These are phyloP conservation scores for Fraxinus pennsylvanica DNA, from an alignment of 257 asterid species.

Conservation along the genomic window DNA sequence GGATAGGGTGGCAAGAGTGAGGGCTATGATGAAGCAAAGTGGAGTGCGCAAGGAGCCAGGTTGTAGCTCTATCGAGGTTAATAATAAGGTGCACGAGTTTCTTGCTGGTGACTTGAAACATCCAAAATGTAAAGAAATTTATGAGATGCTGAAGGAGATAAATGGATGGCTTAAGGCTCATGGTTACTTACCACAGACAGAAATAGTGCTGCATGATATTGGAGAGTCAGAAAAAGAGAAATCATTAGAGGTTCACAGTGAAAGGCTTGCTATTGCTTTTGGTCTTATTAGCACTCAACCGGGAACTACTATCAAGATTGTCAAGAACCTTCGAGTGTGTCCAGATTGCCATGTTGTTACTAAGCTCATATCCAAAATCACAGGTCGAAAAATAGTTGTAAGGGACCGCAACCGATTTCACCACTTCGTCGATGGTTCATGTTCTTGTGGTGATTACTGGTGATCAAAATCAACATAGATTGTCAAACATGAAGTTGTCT, in stretches of 20 bases:
- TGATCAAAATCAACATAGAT: constrained; percentile 18
- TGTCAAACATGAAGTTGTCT: neutral
- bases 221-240: constrained; percentile 43
- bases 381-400: constrained; percentile 47
- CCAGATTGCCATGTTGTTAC: constrained; percentile 47
- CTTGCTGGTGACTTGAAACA: constrained; percentile 54
- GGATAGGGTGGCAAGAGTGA: constrained; percentile 50
- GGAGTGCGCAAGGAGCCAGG: constrained; percentile 62
- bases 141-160: constrained; percentile 42
- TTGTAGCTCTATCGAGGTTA: constrained; percentile 54
- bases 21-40: constrained; percentile 46
- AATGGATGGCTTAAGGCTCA: constrained; percentile 36
- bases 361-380: constrained; percentile 44
- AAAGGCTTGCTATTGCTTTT: constrained; percentile 33
- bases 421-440: constrained; percentile 49
- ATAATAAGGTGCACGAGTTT: constrained; percentile 51
- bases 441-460: constrained; percentile 64
- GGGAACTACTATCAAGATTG: constrained; percentile 44
- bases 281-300: constrained; percentile 48
- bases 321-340: constrained; percentile 53
- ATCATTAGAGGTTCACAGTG: constrained; percentile 51
- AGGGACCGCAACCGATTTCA: constrained; percentile 60
- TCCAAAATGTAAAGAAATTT: constrained; percentile 44
- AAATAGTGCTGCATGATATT: constrained; percentile 37
- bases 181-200: constrained; percentile 37